Evolutionary conservation across 2,329 filamentous ascomycete genomes (phyloP), one percentile per base, ranked within the genome.

Genomic region (Fusarium equiseti): DNA sequence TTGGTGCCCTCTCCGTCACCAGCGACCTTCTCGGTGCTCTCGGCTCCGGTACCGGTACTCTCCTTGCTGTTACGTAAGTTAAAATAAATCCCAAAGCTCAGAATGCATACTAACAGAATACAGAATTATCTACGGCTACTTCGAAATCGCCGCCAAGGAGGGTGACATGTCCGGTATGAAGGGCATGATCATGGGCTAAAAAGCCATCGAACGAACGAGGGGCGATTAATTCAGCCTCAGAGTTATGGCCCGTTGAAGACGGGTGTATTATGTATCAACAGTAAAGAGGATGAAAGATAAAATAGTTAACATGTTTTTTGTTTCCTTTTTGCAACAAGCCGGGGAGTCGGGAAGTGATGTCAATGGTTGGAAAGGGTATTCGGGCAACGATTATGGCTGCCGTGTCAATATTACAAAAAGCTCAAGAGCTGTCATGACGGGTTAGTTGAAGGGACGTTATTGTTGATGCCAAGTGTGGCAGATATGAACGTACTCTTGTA

Each of bases 71-170:
- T 80, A 99, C 97, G 91, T 97, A 90, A 92, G 93, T 92, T n/a
- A n/a, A n/a, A n/a, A n/a, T n/a, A n/a, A n/a, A n/a, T 24, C 51
- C 29, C 53, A 6, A 12, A 15, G 18, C 13, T 15, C 4, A 4
- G 12, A 46, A 20, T 1, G 13, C 24, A 12, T 50, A 66, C 83
- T 80, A 78, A 81, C 74, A 74, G 77, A 70, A n/a, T 18, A 18
- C 75, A 97, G 94, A 68, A 99, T 99, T 81, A 99, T 99, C 83
- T 99, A 99, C 83, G 94, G 95, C 73, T 99, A 99, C 86, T 99
- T 99, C 78, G 96, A 99, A 83, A 99, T 99, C 78, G 96, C 96
- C 26, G 97, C 97, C 78, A 98, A 98, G 85, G 96, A 99, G 84
- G 96, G 96, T 77, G 96, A 99, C 81, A 91, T 98, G 83, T 88